These are phyloP conservation scores for Phytophthora capsici DNA, from an alignment of 352 stramenopile species.

Conservation along the genomic window DNA sequence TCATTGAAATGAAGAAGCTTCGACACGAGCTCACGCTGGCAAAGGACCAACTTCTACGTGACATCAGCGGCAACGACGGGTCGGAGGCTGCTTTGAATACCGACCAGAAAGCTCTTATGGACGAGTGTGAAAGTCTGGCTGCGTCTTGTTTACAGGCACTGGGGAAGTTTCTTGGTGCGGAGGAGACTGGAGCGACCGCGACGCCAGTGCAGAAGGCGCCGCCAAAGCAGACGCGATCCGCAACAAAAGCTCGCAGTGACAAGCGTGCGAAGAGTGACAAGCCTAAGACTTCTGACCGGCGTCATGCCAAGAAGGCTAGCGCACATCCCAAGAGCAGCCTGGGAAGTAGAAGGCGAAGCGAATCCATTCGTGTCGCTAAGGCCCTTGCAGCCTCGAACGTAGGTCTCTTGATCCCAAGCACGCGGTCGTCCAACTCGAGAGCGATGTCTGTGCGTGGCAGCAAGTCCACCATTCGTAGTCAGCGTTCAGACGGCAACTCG, in stretches of 20 bases:
- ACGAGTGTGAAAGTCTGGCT: constrained; percentile 71
- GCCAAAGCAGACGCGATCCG: constrained; percentile 13
- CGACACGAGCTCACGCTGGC: constrained; percentile 65
- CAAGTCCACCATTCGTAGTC: not conserved
- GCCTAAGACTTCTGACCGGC: constrained; percentile 12
- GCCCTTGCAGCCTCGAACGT: constrained; percentile 31
- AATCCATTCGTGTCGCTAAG: constrained; percentile 40
- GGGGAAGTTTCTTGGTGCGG: constrained; percentile 60
- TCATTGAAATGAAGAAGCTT: constrained; percentile 80
- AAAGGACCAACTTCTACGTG: constrained; percentile 49
- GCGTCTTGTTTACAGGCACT: constrained; percentile 66
- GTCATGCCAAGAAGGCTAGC: constrained; percentile 26
- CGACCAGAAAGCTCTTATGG: constrained; percentile 55
- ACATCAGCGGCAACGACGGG: constrained; percentile 29
- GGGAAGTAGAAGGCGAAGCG: constrained; percentile 26
- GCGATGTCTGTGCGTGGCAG: constrained; percentile 27
- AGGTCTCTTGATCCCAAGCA: constrained; percentile 11
- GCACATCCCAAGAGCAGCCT: constrained; percentile 17
- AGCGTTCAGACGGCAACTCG: constrained; percentile 20
- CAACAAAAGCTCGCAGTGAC: constrained; percentile 18
- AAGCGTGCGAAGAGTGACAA: constrained; percentile 24
- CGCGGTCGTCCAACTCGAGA: constrained; percentile 24
- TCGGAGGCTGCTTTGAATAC: constrained; percentile 15
- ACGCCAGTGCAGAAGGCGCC: constrained; percentile 7
- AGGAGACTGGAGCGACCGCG: constrained; percentile 20